phyloP scores from a whole-genome alignment of 495 filamentous ascomycete genomes.

The Umbilicaria muhlenbergii region DNA sequence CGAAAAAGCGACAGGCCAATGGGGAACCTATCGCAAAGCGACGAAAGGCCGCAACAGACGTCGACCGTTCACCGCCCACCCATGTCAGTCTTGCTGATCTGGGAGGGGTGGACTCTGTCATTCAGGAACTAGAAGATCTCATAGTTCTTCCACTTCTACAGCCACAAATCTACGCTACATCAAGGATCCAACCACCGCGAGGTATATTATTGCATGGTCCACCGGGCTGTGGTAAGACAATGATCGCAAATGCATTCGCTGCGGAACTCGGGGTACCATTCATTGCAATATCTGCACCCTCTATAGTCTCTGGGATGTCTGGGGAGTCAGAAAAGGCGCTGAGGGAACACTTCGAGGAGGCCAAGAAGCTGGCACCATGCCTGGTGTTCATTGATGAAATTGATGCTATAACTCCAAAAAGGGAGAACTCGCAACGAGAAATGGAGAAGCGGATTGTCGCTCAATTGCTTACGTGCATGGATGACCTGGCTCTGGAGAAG shows the following conservation, averaged over 20 bases:
- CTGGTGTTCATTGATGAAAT: conserved; percentile 95
- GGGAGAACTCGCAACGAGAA: conserved; percentile 85
- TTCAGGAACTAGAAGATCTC: conserved; percentile 60
- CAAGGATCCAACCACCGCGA: conserved; percentile 56
- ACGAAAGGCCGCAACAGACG: conserved; percentile 37
- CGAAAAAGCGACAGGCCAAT: conserved; percentile 39
- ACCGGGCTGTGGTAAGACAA: conserved; percentile 89
- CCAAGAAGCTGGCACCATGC: conserved; percentile 74
- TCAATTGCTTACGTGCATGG: conserved; percentile 81
- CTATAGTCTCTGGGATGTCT: conserved; percentile 85
- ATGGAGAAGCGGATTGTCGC: conserved; percentile 97
- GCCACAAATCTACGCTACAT: conserved; percentile 44
- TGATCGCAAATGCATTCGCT: conserved; percentile 82
- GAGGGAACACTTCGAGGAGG: conserved; percentile 78
- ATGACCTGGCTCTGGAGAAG: conserved; percentile 64
- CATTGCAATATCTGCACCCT: conserved; percentile 77
- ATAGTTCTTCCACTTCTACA: conserved; percentile 69
- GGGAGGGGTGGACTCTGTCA: conserved; percentile 71
- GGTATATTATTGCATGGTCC: conserved; percentile 86
- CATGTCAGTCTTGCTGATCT: conserved; percentile 65
- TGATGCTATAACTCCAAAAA: conserved; percentile 86
- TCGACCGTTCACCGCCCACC: conserved; percentile 56
- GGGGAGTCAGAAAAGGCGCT: conserved; percentile 94
- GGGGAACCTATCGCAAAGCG: conserved; percentile 56
- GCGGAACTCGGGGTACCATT: conserved; percentile 74